A percentile compares a stretch with the other conserved stretches of the same genome.
Evolutionary conservation across 257 asterid genomes (phyloP).

Genomic region (Lycium barbarum): DNA sequence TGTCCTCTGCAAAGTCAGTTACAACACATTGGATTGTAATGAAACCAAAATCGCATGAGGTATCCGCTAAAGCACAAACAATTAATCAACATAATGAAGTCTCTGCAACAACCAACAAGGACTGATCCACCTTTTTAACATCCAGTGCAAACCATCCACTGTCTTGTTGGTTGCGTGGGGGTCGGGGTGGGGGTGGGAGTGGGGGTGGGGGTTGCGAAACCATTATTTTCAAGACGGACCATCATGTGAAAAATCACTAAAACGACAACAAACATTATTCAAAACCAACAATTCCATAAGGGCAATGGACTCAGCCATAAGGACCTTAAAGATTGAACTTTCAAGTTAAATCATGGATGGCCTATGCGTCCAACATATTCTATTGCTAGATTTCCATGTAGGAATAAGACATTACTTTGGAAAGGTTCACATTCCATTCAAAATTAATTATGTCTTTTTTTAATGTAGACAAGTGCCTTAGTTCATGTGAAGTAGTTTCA

Average conservation of each 20-base stretch:
- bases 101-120: not conserved
- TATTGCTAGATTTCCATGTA: not conserved
- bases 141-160: too few species aligned
- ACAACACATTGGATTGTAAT: not conserved
- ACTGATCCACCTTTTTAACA: not conserved
- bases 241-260: constrained; percentile 6
- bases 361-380: not conserved
- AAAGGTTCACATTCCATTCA: not conserved
- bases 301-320: not conserved
- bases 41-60: not conserved
- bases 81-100: not conserved
- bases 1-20: constrained; percentile 22
- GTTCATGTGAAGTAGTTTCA: not conserved
- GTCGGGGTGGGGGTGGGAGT: too few species aligned
- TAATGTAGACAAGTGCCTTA: not conserved
- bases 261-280: not conserved
- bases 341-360: not conserved
- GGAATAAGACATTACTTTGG: not conserved
- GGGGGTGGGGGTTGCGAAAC: too few species aligned
- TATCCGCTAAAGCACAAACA: not conserved
- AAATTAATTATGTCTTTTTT: not conserved
- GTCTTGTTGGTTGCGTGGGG: too few species aligned
- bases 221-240: not conserved
- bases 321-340: not conserved
- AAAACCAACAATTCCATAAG: constrained; percentile 2